A percentile compares a stretch with the other conserved stretches of the same genome.
Conservation (phyloP, 108 stramenopile genomes). For the Stephanodiscus triporus region DNA sequence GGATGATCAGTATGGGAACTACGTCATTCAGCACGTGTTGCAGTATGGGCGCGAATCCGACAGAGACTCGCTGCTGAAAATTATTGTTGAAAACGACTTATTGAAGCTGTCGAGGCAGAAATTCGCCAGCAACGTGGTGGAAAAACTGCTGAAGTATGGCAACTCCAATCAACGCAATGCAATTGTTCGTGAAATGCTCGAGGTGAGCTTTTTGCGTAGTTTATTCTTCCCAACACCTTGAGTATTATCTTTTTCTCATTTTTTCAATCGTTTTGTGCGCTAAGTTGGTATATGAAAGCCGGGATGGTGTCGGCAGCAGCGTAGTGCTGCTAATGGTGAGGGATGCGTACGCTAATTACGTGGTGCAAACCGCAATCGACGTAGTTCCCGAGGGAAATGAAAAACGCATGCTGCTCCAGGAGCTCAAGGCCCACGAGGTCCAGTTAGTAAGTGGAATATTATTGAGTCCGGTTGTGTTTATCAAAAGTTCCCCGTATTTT, state of each 20-base stretch:
- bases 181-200: constrained; percentile 83
- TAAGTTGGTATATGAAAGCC: constrained; percentile 38
- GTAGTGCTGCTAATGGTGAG: constrained; percentile 93
- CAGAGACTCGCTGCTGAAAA: constrained; percentile 73
- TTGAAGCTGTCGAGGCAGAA: constrained; percentile 94
- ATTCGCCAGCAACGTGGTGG: constrained; percentile 97
- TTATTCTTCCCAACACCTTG: not conserved
- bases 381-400: constrained; percentile 81
- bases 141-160: constrained; percentile 95
- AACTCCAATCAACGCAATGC: constrained; percentile 76
- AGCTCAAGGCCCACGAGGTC: constrained; percentile 69
- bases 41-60: constrained; percentile 85
- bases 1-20: constrained; percentile 92
- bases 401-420: constrained; percentile 66
- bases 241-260: not conserved
- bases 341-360: constrained; percentile 97
- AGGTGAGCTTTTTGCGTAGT: constrained; percentile 34
- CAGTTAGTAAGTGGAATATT: constrained; percentile 66
- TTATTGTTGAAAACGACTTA: constrained; percentile 81
- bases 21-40: constrained; percentile 92
- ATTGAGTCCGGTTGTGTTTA: not conserved
- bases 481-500: not conserved
- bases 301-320: constrained; percentile 58
- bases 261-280: constrained; percentile 47
- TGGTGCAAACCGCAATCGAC: constrained; percentile 88